Percentiles rank a stretch among this genome's conserved stretches.
Conservation (phyloP, 2,329 filamentous ascomycete species). For the Xenoacremonium recifei region DNA sequence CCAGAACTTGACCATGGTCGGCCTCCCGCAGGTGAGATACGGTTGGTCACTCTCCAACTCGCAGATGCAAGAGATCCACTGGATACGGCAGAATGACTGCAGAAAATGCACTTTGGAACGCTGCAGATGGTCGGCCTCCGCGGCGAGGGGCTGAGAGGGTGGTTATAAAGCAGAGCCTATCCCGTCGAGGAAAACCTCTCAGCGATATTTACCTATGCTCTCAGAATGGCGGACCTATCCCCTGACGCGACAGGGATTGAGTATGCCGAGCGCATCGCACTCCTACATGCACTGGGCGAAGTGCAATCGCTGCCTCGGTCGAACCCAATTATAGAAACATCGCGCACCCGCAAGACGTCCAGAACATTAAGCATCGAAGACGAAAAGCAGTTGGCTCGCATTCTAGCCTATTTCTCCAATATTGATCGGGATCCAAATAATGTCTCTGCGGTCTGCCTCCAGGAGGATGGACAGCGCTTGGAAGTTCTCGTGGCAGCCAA, state of each 20-base stretch:
- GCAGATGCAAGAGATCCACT: no score
- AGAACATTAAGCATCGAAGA: slow-evolving; percentile 8
- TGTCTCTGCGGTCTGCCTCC: slow-evolving; percentile 18
- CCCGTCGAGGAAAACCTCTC: no score
- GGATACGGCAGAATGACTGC: no score
- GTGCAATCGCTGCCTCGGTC: slow-evolving; percentile 2
- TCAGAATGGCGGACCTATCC: no score
- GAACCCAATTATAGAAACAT: not conserved
- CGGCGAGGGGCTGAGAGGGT: no score
- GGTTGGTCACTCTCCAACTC: not conserved
- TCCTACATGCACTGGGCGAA: slow-evolving; percentile 12
- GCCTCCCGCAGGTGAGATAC: slow-evolving; percentile 15
- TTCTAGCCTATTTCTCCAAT: slow-evolving; percentile 18
- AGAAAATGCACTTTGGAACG: not conserved
- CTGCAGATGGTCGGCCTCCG: not conserved
- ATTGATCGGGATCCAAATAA: slow-evolving; percentile 8
- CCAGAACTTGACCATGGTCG: slow-evolving; percentile 7
- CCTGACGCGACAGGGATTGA: no score
- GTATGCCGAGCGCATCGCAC: slow-evolving; percentile 14
- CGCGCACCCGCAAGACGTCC: not conserved
- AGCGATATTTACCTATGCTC: no score
- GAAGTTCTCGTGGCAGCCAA: slow-evolving; percentile 20
- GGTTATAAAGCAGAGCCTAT: no score
- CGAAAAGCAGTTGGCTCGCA: slow-evolving; percentile 14
- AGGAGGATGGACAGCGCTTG: slow-evolving; percentile 8